phyloP scores from a whole-genome alignment of 106 monocot genomes.

The Platanthera zijinensis region DNA sequence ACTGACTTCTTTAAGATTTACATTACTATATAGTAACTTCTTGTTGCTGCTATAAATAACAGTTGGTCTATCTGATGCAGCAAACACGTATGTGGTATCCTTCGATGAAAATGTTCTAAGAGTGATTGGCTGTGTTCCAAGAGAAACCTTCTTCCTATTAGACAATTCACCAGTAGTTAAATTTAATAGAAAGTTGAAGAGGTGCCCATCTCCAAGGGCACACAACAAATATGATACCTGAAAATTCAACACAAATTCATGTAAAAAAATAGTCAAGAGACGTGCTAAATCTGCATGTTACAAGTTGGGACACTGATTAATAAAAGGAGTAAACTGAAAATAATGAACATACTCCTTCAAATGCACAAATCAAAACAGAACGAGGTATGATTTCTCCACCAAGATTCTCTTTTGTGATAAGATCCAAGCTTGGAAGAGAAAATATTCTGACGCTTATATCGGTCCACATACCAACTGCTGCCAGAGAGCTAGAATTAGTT shows the following conservation, averaged over 20 bases:
- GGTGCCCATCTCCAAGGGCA: constrained; percentile 96
- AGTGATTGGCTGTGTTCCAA: constrained; percentile 95
- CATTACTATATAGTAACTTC: constrained; percentile 97
- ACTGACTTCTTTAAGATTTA: constrained; percentile 96
- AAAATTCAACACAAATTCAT: background rate
- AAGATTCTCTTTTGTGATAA: constrained; percentile 64
- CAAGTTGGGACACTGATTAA: background rate
- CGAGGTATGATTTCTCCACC: constrained; percentile 98
- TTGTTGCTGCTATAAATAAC: constrained; percentile 99
- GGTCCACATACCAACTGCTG: constrained; percentile 99
- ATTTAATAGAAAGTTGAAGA: constrained; percentile 82
- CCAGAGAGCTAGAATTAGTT: constrained; percentile 50
- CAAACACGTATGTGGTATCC: constrained; percentile 87
- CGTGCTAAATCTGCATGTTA: background rate
- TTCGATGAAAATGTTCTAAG: constrained; percentile 93
- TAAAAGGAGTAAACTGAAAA: background rate
- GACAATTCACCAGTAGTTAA: constrained; percentile 48
- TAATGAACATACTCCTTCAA: constrained; percentile 77
- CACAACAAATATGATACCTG: constrained; percentile 89
- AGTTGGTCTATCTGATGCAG: constrained; percentile 96
- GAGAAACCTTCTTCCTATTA: constrained; percentile 91
- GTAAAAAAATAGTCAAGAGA: background rate
- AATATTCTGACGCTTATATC: constrained; percentile 92
- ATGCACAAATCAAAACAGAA: constrained; percentile 82
- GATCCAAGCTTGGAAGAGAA: constrained; percentile 71